Percentiles rank a stretch among this genome's conserved stretches.
These are phyloP conservation scores for Mortierella antarctica DNA, from an alignment of 192 early-diverging fungal genomes.

Conservation along the genomic window DNA sequence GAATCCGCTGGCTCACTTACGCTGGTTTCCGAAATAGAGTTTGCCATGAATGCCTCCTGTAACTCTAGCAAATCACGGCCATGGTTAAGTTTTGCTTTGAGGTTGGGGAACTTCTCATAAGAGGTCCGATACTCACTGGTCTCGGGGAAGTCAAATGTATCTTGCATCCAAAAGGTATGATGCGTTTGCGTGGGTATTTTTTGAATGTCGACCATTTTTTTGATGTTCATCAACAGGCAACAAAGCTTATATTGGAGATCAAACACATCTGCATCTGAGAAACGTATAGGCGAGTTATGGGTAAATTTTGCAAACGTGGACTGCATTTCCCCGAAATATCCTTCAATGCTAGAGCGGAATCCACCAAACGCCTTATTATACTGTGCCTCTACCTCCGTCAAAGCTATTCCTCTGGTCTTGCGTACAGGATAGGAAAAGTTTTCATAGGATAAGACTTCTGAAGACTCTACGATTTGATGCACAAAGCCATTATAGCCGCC, in stretches of 20 bases:
- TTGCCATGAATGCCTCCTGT: conserved; percentile 1
- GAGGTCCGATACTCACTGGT: neutral
- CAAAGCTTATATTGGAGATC: neutral
- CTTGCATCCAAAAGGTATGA: conserved; percentile 1
- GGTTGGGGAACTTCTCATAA: conserved; percentile 8
- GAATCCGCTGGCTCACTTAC: too few relatives aligned
- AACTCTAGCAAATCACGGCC: neutral
- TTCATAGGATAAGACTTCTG: neutral
- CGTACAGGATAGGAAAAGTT: neutral
- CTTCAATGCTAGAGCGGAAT: neutral
- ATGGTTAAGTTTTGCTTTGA: conserved; percentile 5
- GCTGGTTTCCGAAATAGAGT: too few relatives aligned
- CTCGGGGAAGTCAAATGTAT: conserved; percentile 7
- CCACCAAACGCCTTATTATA: neutral
- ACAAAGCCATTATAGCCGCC: neutral
- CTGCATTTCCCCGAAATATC: neutral
- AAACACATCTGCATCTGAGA: neutral
- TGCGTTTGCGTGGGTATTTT: neutral
- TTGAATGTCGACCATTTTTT: neutral
- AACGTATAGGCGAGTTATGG: neutral
- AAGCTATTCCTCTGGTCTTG: neutral
- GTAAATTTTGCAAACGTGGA: too few relatives aligned
- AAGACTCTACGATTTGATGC: neutral
- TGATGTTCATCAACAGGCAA: neutral
- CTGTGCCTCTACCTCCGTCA: neutral